Conservation (phyloP, 2,329 filamentous ascomycete species). For the Alternaria solani region DNA sequence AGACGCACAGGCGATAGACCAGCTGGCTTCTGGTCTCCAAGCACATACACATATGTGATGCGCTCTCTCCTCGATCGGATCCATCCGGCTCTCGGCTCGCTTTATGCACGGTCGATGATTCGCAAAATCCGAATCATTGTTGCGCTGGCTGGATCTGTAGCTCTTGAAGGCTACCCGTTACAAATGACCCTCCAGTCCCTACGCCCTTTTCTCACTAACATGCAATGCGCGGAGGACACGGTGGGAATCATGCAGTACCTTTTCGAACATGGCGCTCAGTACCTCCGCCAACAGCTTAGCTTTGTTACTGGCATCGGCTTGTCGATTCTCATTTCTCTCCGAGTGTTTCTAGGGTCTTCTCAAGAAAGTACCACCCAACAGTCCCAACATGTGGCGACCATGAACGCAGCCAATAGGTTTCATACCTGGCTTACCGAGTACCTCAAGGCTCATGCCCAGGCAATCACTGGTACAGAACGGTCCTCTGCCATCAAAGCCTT, state of each 20-base stretch:
- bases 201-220: conserved; percentile 78
- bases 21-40: conserved; percentile 75
- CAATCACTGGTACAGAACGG: conserved; percentile 27
- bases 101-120: conserved; percentile 86
- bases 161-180: conserved; percentile 80
- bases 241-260: conserved; percentile 88
- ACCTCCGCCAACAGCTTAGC: conserved; percentile 71
- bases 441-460: conserved; percentile 62
- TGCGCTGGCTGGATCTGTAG: conserved; percentile 75
- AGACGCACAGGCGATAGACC: conserved; percentile 69
- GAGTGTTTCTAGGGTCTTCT: conserved; percentile 75
- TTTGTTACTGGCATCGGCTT: conserved; percentile 84
- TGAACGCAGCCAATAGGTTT: conserved; percentile 78
- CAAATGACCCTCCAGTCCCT: conserved; percentile 90
- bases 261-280: conserved; percentile 69
- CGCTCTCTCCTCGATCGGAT: conserved; percentile 82
- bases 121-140: conserved; percentile 85
- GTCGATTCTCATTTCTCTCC: conserved; percentile 79
- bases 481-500: conserved; percentile 62
- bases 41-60: conserved; percentile 75
- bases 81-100: conserved; percentile 81
- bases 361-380: conserved; percentile 86
- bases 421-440: conserved; percentile 79
- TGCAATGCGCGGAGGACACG: conserved; percentile 89
- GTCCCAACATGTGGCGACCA: conserved; percentile 78